Evolutionary conservation across 169 alveolate genomes (phyloP).

Genomic region (Babesia ovis): DNA sequence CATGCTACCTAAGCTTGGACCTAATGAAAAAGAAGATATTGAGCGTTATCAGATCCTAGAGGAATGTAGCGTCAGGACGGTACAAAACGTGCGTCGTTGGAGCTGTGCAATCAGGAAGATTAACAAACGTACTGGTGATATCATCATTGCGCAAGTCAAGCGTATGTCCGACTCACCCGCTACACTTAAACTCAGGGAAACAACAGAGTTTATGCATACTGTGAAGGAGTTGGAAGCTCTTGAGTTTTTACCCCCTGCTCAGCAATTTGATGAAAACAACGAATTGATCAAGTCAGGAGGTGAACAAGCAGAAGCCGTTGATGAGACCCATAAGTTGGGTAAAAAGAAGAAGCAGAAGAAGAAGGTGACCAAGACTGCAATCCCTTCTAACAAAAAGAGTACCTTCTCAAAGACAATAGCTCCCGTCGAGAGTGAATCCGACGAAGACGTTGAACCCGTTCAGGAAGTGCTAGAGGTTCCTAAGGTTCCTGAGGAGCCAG

Average conservation of each 20-base stretch:
- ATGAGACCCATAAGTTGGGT: slow-evolving; percentile 49
- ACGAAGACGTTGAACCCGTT: not conserved
- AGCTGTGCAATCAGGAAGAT: slow-evolving; percentile 81
- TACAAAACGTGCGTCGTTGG: slow-evolving; percentile 83
- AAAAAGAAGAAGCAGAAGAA: slow-evolving; percentile 59
- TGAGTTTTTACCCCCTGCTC: slow-evolving; percentile 58
- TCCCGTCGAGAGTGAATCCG: slow-evolving; percentile 22
- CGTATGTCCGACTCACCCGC: slow-evolving; percentile 72
- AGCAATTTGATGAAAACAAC: not conserved
- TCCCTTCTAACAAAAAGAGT: slow-evolving; percentile 69
- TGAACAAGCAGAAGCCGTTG: slow-evolving; percentile 9
- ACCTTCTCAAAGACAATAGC: slow-evolving; percentile 58
- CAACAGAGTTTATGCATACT: slow-evolving; percentile 52
- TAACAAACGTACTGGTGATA: slow-evolving; percentile 81
- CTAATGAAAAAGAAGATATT: slow-evolving; percentile 64
- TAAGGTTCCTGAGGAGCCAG: not conserved
- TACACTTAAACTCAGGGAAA: slow-evolving; percentile 64
- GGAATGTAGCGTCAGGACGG: slow-evolving; percentile 79
- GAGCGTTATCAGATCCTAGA: slow-evolving; percentile 73
- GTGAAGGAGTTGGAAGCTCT: slow-evolving; percentile 65
- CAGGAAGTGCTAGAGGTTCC: not conserved
- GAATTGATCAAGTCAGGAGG: slow-evolving; percentile 9
- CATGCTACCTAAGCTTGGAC: slow-evolving; percentile 44
- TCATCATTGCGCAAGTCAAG: slow-evolving; percentile 77
- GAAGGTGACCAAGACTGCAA: slow-evolving; percentile 57